Percentiles rank a stretch among this genome's conserved stretches.
phyloP scores from a whole-genome alignment of 2,329 filamentous ascomycete genomes.

The Fusarium newnesense region DNA sequence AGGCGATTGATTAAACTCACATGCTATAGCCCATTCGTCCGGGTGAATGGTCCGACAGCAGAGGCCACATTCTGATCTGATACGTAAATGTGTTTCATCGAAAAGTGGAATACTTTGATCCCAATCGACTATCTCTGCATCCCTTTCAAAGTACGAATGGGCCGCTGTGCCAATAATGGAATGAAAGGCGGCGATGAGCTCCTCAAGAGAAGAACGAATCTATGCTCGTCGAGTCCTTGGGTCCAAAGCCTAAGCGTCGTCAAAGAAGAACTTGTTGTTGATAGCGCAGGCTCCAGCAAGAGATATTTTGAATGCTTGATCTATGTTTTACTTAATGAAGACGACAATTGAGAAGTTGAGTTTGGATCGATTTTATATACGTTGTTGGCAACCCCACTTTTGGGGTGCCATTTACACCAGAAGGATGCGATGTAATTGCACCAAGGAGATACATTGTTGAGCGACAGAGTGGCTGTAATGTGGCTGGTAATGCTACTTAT shows the following conservation, averaged over 20 bases:
- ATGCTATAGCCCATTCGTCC: not conserved
- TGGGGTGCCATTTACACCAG: too few species aligned
- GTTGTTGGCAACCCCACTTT: too few species aligned
- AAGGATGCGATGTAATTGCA: too few species aligned
- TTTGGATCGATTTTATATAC: not conserved
- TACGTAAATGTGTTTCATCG: not conserved
- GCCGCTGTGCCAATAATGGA: too few species aligned
- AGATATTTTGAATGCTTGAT: not conserved
- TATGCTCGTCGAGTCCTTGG: not conserved
- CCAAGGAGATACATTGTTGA: not conserved
- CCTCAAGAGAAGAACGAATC: not conserved
- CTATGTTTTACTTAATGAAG: not conserved
- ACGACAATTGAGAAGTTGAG: not conserved
- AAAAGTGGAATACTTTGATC: not conserved
- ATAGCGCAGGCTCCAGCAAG: not conserved
- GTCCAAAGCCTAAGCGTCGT: not conserved
- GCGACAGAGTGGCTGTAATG: not conserved
- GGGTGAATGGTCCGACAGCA: not conserved
- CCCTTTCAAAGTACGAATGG: not conserved
- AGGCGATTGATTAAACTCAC: not conserved
- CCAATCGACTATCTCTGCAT: not conserved
- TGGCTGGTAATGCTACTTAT: not conserved
- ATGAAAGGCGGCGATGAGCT: not conserved
- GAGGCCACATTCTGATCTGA: not conserved
- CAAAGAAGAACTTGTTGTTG: not conserved